These are phyloP conservation scores for Blumeria graminis DNA, from an alignment of 2,329 filamentous ascomycete species.

Conservation along the genomic window DNA sequence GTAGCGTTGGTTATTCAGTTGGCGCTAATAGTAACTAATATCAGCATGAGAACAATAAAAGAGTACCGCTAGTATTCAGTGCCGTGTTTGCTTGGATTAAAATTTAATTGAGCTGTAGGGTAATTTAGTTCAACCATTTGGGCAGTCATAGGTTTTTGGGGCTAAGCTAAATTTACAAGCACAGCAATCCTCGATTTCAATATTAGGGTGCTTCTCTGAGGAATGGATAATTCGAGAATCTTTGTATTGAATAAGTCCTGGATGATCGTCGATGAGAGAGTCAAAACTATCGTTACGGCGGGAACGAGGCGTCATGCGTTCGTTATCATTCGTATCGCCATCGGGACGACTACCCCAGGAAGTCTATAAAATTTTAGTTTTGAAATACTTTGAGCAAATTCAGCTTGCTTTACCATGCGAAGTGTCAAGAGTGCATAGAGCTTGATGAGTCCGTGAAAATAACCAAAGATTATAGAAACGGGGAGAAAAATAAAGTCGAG, in stretches of 20 bases:
- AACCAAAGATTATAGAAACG: constrained; percentile 74
- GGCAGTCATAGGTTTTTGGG: too few species aligned
- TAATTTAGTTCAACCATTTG: too few species aligned
- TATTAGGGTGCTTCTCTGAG: too few species aligned
- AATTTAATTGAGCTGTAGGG: too few species aligned
- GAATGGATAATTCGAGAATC: constrained; percentile 8
- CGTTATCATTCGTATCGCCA: constrained; percentile 60
- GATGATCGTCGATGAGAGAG: constrained; percentile 20
- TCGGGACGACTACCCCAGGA: constrained; percentile 89
- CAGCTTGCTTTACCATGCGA: constrained; percentile 42
- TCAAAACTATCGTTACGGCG: constrained; percentile 18
- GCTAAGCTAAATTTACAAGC: too few species aligned
- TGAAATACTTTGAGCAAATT: neutral
- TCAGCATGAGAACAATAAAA: too few species aligned
- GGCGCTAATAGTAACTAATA: too few species aligned
- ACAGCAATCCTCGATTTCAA: too few species aligned
- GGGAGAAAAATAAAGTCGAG: constrained; percentile 58
- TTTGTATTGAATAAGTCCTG: constrained; percentile 21
- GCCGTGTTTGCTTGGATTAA: too few species aligned
- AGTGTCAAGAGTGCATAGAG: constrained; percentile 65
- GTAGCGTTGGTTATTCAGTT: too few species aligned
- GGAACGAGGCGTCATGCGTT: constrained; percentile 22
- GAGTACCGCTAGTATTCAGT: too few species aligned
- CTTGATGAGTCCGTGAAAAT: constrained; percentile 83
- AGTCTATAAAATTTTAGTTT: constrained; percentile 31